Evolutionary conservation across 768 basidiomycete genomes (phyloP), one percentile per base, ranked within the genome.

Genomic region (Baorangia bicolor): DNA sequence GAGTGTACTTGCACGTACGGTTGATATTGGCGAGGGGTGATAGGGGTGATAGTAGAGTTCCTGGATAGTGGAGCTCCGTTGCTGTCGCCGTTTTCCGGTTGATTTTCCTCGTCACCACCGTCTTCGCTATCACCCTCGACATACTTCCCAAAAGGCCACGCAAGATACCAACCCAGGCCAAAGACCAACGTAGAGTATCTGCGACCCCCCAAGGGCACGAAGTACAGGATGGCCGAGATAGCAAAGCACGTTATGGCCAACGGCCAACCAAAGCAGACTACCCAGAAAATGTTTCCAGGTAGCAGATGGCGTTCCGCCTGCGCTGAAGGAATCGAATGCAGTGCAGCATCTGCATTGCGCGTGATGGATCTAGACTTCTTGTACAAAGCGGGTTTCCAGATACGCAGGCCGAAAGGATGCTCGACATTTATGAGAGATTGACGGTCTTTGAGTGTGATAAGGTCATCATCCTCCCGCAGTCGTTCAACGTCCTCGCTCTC

Each of bases 371-470:
- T 88, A 31, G 91, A 90, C 70, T 99, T 99, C 74, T 95, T 94
- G 85, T 99, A 99, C 55, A 99, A 73, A 0, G 97, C 97, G 21
- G 97, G 97, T 72, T 99, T 99, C 97, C 97, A 99, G 69, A 99
- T 98, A 37, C 93, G 96, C 56, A 99, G 80, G 78, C 97, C 97
- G 72, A 99, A 99, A 14, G 97, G 97, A 72, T 99, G 97, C 68
- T 96, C 92, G 68, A 97, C 95, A 74, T 99, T 99, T 69, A 98
- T 97, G 64, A 97, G 89, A 40, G 95, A 97, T 72, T 99, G 97
- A 30, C 97, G 84, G 63, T 98, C 94, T 73, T 89, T 92, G 62
- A 99, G 75, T 0, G 96, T 98, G 59, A 96, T 89, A 4, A 86
- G 92, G 64, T 95, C 94, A 30, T 87, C 86, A n/a, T 87, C 88